These are phyloP conservation scores for Vitis vinifera DNA, from an alignment of 164 flowering plant genomes.

Conservation along the genomic window DNA sequence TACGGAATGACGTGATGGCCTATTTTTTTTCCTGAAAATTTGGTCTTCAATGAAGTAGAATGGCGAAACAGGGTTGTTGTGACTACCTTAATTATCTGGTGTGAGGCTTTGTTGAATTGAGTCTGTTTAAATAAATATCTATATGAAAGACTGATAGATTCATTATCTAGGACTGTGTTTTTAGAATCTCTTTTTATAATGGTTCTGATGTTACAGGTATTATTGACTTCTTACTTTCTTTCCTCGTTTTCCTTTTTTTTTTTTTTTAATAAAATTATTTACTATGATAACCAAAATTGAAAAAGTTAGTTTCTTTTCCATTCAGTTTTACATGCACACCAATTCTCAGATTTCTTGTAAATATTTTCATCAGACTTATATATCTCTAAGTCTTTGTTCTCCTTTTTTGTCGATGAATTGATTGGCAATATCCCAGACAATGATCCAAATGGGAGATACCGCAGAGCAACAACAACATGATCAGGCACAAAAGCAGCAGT, in stretches of 20 bases:
- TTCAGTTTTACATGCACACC: not conserved
- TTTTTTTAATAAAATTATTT: not conserved
- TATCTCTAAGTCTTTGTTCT: not conserved
- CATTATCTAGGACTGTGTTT: not conserved
- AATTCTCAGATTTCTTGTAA: not conserved
- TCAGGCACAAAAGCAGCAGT: not conserved
- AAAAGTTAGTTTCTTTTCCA: not conserved
- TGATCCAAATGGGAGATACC: slow-evolving; percentile 1
- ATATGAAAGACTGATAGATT: not conserved
- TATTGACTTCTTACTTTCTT: not conserved
- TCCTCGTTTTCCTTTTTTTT: not conserved
- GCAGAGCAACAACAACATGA: not conserved
- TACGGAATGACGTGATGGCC: no score
- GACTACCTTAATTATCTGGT: no score
- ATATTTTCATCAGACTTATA: not conserved
- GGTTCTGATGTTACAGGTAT: not conserved
- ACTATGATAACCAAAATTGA: not conserved
- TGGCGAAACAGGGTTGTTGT: no score
- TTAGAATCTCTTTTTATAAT: not conserved
- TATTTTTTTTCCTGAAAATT: no score
- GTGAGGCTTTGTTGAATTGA: not conserved
- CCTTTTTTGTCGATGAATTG: not conserved
- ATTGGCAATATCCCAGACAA: slow-evolving; percentile 4
- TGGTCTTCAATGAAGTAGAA: no score
- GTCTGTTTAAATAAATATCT: not conserved